Conservation (phyloP, 768 basidiomycete species). For the Lentinula sp. region DNA sequence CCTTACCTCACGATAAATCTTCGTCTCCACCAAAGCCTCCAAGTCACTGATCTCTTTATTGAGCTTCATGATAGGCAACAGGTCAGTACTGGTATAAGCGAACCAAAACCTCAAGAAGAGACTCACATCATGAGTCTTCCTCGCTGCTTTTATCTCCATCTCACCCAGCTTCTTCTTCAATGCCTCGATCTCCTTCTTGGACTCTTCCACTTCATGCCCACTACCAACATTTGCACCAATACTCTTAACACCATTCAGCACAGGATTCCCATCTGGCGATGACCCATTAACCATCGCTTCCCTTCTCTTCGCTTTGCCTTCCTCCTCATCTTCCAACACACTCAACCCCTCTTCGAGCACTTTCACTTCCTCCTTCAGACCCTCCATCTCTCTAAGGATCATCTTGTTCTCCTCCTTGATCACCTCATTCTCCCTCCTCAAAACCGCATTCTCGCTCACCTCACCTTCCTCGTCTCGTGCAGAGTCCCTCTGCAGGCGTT, state of each 20-base stretch:
- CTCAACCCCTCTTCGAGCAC: slow-evolving; percentile 57
- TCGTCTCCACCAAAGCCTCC: slow-evolving; percentile 89
- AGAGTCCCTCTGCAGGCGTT: slow-evolving; percentile 19
- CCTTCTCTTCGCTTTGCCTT: not conserved
- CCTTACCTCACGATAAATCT: slow-evolving; percentile 82
- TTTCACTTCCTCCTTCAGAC: slow-evolving; percentile 75
- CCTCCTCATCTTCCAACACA: slow-evolving; percentile 33
- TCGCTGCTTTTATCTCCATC: slow-evolving; percentile 68
- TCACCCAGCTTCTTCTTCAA: slow-evolving; percentile 65
- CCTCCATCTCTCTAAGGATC: slow-evolving; percentile 58
- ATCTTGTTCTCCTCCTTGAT: slow-evolving; percentile 73
- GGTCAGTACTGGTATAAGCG: not conserved
- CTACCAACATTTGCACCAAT: slow-evolving; percentile 6
- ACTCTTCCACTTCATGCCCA: slow-evolving; percentile 25
- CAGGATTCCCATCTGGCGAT: not conserved
- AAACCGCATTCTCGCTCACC: slow-evolving; percentile 28
- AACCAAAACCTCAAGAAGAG: not conserved
- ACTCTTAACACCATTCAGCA: not conserved
- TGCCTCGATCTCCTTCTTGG: slow-evolving; percentile 55
- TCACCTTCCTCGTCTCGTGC: slow-evolving; percentile 1
- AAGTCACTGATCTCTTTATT: slow-evolving; percentile 91
- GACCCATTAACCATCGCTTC: not conserved
- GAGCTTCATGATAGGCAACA: slow-evolving; percentile 40
- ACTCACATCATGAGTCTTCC: slow-evolving; percentile 62
- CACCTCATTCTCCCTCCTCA: slow-evolving; percentile 51